phyloP scores from a whole-genome alignment of 2,329 filamentous ascomycete species.

The Trichoderma polysporum region DNA sequence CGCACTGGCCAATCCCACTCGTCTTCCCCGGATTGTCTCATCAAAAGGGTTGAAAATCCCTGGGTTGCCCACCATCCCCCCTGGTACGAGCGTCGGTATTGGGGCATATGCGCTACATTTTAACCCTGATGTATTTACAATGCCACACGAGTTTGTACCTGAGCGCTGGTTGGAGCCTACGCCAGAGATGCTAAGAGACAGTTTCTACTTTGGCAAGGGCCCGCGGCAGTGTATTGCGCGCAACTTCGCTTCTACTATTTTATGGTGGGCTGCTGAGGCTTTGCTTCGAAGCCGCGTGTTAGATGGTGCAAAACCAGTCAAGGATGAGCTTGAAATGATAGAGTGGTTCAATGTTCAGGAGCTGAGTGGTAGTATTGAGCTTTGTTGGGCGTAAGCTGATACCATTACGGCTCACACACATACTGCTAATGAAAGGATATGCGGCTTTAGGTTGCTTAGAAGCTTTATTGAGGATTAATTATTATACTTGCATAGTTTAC shows the following conservation, averaged over 20 bases:
- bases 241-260: neutral
- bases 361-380: neutral
- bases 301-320: neutral
- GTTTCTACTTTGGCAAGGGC: neutral
- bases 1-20: neutral
- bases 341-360: neutral
- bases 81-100: neutral
- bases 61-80: neutral
- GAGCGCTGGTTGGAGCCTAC: neutral
- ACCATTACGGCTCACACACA: too few species aligned
- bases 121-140: neutral
- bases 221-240: constrained; percentile 2
- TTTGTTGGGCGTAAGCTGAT: neutral
- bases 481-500: too few species aligned
- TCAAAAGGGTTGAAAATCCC: neutral
- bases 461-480: too few species aligned
- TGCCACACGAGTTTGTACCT: neutral
- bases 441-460: too few species aligned
- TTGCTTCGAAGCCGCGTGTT: neutral
- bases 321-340: neutral
- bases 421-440: too few species aligned
- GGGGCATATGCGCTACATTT: neutral
- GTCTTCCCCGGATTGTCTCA: neutral
- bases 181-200: neutral
- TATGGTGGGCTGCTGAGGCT: neutral